Evolutionary conservation across 768 basidiomycete species (phyloP), one percentile per base, ranked within the genome.

Genomic region (Multifurca ochricompacta): DNA sequence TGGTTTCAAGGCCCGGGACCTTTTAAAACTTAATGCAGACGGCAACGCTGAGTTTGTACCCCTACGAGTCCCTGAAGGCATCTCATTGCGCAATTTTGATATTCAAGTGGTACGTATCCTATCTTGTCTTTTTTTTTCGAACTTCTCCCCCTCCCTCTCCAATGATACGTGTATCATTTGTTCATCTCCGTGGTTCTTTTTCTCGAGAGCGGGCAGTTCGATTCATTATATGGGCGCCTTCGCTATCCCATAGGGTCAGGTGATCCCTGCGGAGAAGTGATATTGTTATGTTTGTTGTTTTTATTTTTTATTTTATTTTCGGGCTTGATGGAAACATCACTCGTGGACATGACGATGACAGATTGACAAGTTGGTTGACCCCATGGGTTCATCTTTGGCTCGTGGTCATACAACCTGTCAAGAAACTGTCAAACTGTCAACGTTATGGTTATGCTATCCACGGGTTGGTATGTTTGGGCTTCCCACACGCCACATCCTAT

Each of bases 81-180:
- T 90, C 54, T 85, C 82, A 56, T 70, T 90, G 63, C 75, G 92
- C 60, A 91, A 94, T 71, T 92, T 94, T 67, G 87, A 88, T 27
- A 86, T 91, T 55, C 92, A 94, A 68, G 80, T 87, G 61, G 86
- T 91, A 65, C 74, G 88, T 82, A 18, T 44, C 23, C 44, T 53
- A 58, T 48, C 40, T 37, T 50, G 42, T 44, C 32, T 25, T n/a
- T 44, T 14, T 23, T n/a, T n/a, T n/a, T n/a, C n/a, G n/a, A n/a
- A n/a, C n/a, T n/a, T 44, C 14, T 13, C n/a, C 28, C 43, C 31
- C 19, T 32, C 41, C 47, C 45, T 37, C 44, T 30, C 45, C 49
- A 31, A 14, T 53, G n/a, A 16, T 19, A 13, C 19, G 46, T 25
- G 27, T 4, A n/a, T n/a, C n/a, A n/a, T n/a, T n/a, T 13, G 11